Base-by-base conservation (phyloP, 148 eudicot genomes). In the Dysphania ambrosioides region DNA sequence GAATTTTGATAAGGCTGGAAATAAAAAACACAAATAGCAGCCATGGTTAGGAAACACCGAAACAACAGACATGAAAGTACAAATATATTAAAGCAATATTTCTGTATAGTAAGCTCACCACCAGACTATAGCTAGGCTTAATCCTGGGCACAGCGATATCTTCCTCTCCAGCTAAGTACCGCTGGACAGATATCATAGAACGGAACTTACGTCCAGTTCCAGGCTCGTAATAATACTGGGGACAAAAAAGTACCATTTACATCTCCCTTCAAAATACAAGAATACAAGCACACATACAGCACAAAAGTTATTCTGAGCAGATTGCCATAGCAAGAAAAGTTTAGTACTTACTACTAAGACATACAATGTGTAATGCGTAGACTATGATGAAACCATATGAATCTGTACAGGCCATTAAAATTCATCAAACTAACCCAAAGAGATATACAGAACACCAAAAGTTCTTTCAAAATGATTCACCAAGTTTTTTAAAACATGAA, bases 171-270 rank as follows among this genome's bases (percentile, higher is more conserved):
- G 68, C 73, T 68, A 93, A 71, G 80, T 93, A 68, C 77, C 82
- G 80, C 82, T 79, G 79, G 66, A 88, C 86, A 61, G 94, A 82
- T 51, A 72, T 27, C 72, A 84, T 77, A 63, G 98, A 91, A 24
- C 93, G 87, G 74, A 91, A n/a, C n/a, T n/a, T n/a, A n/a, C n/a
- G n/a, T n/a, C n/a, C n/a, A n/a, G n/a, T n/a, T n/a, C n/a, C n/a
- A n/a, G n/a, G n/a, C n/a, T n/a, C n/a, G n/a, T n/a, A n/a, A n/a
- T n/a, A n/a, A n/a, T n/a, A n/a, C n/a, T n/a, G n/a, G n/a, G n/a
- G n/a, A n/a, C n/a, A n/a, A n/a, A n/a, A n/a, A n/a, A n/a, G n/a
- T n/a, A n/a, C n/a, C n/a, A n/a, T n/a, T n/a, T n/a, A n/a, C n/a
- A n/a, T n/a, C n/a, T n/a, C n/a, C n/a, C 60, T 34, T 40, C n/a